A percentile compares a stretch with the other conserved stretches of the same genome.
These are phyloP conservation scores for Endocladia muricata DNA, from an alignment of 31 red algal species.

Conservation along the genomic window DNA sequence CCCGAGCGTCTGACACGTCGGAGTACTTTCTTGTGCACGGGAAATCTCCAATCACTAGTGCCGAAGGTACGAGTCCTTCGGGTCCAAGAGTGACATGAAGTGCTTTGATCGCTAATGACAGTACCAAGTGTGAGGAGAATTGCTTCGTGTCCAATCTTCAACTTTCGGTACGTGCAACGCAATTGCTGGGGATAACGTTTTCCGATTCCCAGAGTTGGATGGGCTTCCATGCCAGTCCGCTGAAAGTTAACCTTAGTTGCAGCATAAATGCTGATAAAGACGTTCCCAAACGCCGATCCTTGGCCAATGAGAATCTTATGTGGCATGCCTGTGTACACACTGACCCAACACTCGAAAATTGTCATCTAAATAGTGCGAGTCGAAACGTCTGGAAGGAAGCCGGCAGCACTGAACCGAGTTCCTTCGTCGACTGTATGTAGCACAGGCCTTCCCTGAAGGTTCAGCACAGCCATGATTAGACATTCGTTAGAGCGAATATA, in stretches of 20 bases:
- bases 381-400: conserved; percentile 1
- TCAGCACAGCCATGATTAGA: conserved; percentile 4
- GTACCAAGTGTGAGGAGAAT: background rate
- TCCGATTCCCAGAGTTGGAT: conserved; percentile 1
- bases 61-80: background rate
- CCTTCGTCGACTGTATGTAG: conserved; percentile 3
- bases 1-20: background rate
- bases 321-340: conserved; percentile 32
- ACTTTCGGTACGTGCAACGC: conserved; percentile 20
- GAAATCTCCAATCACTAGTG: conserved; percentile 8
- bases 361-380: background rate
- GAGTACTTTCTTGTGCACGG: background rate
- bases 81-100: conserved; percentile 27
- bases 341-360: conserved; percentile 1
- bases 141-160: conserved; percentile 6
- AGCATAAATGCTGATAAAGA: background rate
- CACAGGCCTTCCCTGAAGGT: conserved; percentile 15
- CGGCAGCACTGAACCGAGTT: conserved; percentile 9
- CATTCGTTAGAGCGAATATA: background rate
- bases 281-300: conserved; percentile 15
- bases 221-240: conserved; percentile 16
- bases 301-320: conserved; percentile 19
- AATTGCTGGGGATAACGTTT: conserved; percentile 18
- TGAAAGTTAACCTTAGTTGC: background rate
- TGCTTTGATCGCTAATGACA: background rate